Evolutionary conservation across 1,139 yeast genomes (phyloP), one percentile per base, ranked within the genome.

Genomic region (Saccharomyces hybrid): DNA sequence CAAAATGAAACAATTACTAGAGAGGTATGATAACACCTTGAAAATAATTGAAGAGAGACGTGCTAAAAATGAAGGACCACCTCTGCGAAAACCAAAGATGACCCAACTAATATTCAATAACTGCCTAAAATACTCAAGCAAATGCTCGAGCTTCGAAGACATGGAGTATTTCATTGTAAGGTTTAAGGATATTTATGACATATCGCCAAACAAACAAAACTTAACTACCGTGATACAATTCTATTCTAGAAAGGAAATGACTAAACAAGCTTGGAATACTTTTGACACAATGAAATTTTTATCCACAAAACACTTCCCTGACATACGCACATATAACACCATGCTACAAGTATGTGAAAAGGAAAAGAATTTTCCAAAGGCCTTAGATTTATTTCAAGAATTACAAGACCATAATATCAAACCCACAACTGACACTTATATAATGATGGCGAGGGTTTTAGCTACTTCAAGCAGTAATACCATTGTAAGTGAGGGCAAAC

Each of bases 281-380:
- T 93, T 93, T 67, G 93, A 86, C 62, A 81, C 89, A 59, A 84
- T 93, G 90, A 91, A 89, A 67, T 91, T 88, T 66, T 70, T 85
- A 58, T 82, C 95, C 0, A 66, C 75, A 5, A 80, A 88, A 2
- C 68, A 66, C 56, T 79, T 80, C 52, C 97, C 98, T 0, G 85
- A 83, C 51, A 67, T 80, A 0, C 71, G 74, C 23, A 81, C 89
- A 0, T 93, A 89, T 68, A 83, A 84, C 56, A 80, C 86, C 14
- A 80, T 90, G 71, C 79, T 91, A 25, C 76, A 82, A 7, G 76
- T 89, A 1, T 82, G 88, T 56, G 80, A 84, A 4, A 79, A 80
- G 59, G 77, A 80, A 55, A 75, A 80, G 55, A 80, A 87, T 54
- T 73, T 86, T 13, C 93, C 89, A 58, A 81, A 79, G 59, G 95